Evolutionary conservation across 495 filamentous ascomycete species (phyloP).

Genomic region (Xylaria acuta): DNA sequence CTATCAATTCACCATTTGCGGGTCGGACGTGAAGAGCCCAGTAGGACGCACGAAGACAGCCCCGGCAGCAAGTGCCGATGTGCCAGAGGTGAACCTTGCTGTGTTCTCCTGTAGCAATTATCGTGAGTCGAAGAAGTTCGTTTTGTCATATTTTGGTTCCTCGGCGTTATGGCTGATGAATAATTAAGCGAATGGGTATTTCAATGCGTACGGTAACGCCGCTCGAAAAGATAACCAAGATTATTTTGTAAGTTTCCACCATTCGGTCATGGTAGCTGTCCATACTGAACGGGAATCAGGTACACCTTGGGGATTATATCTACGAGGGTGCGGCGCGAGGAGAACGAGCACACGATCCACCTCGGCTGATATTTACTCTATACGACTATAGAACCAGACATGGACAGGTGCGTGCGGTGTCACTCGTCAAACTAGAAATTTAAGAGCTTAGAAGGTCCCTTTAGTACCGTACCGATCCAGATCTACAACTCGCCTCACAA

Average conservation of each 20-base stretch:
- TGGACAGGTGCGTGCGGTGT: conserved; percentile 34
- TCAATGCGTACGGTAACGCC: conserved; percentile 70
- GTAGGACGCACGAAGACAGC: conserved; percentile 63
- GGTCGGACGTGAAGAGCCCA: conserved; percentile 50
- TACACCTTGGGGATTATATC: conserved; percentile 73
- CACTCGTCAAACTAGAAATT: not conserved
- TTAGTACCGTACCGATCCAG: conserved; percentile 65
- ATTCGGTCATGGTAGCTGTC: not conserved
- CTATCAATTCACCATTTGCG: conserved; percentile 63
- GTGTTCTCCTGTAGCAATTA: conserved; percentile 66
- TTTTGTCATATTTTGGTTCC: not conserved
- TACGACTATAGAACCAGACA: conserved; percentile 64
- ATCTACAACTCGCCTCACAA: conserved; percentile 63
- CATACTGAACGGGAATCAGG: conserved; percentile 17
- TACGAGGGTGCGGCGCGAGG: conserved; percentile 59
- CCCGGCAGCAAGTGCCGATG: conserved; percentile 48
- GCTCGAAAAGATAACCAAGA: conserved; percentile 71
- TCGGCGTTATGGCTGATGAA: conserved; percentile 14
- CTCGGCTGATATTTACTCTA: conserved; percentile 44
- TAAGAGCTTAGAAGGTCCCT: conserved; percentile 3
- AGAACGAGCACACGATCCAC: conserved; percentile 36
- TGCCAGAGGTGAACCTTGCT: conserved; percentile 54
- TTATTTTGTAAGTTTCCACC: conserved; percentile 52
- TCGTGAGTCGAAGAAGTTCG: conserved; percentile 43
- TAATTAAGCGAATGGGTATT: conserved; percentile 53